Base-by-base conservation (phyloP, 2,329 filamentous ascomycete species). In the Elsinoe arachidis region DNA sequence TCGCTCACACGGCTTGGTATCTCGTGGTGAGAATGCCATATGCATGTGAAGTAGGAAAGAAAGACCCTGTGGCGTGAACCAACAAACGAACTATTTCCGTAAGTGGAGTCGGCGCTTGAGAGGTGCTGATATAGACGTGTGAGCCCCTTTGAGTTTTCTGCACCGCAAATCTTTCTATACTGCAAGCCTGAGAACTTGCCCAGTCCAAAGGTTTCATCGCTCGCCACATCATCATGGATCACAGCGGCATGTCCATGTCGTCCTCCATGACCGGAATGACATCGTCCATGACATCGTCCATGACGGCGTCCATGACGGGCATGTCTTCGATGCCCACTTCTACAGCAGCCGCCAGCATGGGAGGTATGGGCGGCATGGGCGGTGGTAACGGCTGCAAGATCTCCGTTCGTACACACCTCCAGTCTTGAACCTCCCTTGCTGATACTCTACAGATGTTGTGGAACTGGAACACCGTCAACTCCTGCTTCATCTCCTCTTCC, bases 391-490 rank as follows among this genome's bases (percentile, higher is more conserved):
- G 17, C 23, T 74, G 72, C 66, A 68, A 71, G 59, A 73, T 73
- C 61, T 72, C 72, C 55, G 72, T 73, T 62, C 21, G 65, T 53
- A n/a, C 7, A 21, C 15, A n/a, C 44, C 11, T 23, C 9, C 15
- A 15, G 14, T 11, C 26, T 35, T 19, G 26, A 11, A 12, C 7
- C 21, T 12, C n/a, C 9, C 41, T n/a, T 9, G 38, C 58, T 58
- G 41, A 59, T 37, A 5, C 21, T 15, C 11, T 44, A 4, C 46
- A 88, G 85, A 90, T 90, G 87, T 75, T 88, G 39, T 89, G 86
- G 85, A 90, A 90, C 70, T 88, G 85, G 85, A 78, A 87, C 69
- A 86, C 84, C 2, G 74, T 87, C 67, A 83, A 87, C 67, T 72
- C 84, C 17, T 89, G 76, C 72, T 92, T 93, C 77, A 79, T 93